phyloP scores from a whole-genome alignment of 345 rosid species.

The Heritiera littoralis region DNA sequence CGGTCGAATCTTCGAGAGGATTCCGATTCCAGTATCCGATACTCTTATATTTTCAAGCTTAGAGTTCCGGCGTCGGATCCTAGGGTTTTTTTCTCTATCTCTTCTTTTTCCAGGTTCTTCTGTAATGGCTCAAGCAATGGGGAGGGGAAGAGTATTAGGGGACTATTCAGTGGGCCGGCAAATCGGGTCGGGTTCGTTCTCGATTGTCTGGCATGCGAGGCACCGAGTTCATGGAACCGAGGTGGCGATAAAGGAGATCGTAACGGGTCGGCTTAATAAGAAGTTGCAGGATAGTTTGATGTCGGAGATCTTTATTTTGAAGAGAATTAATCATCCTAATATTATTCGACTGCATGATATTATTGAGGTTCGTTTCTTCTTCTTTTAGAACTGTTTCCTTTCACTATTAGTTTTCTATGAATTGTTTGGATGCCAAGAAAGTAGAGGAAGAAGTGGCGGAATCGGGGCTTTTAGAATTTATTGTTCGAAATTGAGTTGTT shows the following conservation, averaged over 20 bases:
- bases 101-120: neutral
- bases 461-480: neutral
- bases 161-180: constrained; percentile 75
- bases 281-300: constrained; percentile 87
- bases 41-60: constrained; percentile 27
- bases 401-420: neutral
- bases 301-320: constrained; percentile 83
- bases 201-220: constrained; percentile 90
- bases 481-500: constrained; percentile 16
- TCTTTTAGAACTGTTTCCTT: neutral
- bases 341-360: constrained; percentile 84
- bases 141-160: constrained; percentile 79
- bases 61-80: constrained; percentile 26
- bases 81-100: constrained; percentile 26
- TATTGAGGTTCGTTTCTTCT: constrained; percentile 59
- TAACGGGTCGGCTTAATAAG: constrained; percentile 57
- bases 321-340: constrained; percentile 78
- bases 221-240: constrained; percentile 88
- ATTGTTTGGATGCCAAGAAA: constrained; percentile 11
- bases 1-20: constrained; percentile 35
- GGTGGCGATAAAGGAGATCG: constrained; percentile 97
- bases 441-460: neutral
- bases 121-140: constrained; percentile 67
- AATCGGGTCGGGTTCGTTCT: constrained; percentile 98
- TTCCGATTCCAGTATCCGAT: constrained; percentile 16